Conservation (phyloP, 495 filamentous ascomycete species). For the Penicillium manginii region DNA sequence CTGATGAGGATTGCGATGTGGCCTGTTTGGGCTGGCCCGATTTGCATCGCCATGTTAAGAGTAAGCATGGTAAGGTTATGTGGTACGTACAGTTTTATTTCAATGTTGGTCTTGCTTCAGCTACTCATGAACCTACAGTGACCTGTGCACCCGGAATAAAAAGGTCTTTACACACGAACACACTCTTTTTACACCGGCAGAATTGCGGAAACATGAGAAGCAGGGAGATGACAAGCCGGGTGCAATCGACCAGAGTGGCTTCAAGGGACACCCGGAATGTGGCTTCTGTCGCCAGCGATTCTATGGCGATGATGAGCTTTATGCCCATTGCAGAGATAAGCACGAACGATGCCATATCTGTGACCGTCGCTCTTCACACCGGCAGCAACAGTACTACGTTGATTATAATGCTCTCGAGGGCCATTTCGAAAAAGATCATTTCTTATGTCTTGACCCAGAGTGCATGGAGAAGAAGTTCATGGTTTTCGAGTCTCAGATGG, state of each 20-base stretch:
- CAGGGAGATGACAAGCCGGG: conserved; percentile 92
- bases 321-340: conserved; percentile 84
- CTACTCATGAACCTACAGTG: conserved; percentile 45
- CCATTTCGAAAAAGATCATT: conserved; percentile 89
- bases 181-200: conserved; percentile 82
- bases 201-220: conserved; percentile 84
- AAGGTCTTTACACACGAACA: conserved; percentile 99
- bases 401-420: conserved; percentile 82
- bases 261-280: conserved; percentile 94
- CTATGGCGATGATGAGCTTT: conserved; percentile 95
- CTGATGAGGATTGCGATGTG: conserved; percentile 80
- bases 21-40: conserved; percentile 93
- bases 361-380: conserved; percentile 69
- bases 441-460: conserved; percentile 79
- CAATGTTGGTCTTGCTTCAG: neutral
- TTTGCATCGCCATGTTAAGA: conserved; percentile 86
- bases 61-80: conserved; percentile 81
- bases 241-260: conserved; percentile 88
- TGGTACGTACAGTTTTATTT: conserved; percentile 57
- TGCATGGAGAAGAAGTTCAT: conserved; percentile 97
- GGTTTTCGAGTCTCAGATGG: conserved; percentile 94
- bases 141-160: conserved; percentile 92
- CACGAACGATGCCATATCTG: conserved; percentile 97
- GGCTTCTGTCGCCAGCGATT: conserved; percentile 90
- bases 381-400: conserved; percentile 84